Evolutionary conservation across 306 rosid genomes (phyloP).

Genomic region (Delonix regia): DNA sequence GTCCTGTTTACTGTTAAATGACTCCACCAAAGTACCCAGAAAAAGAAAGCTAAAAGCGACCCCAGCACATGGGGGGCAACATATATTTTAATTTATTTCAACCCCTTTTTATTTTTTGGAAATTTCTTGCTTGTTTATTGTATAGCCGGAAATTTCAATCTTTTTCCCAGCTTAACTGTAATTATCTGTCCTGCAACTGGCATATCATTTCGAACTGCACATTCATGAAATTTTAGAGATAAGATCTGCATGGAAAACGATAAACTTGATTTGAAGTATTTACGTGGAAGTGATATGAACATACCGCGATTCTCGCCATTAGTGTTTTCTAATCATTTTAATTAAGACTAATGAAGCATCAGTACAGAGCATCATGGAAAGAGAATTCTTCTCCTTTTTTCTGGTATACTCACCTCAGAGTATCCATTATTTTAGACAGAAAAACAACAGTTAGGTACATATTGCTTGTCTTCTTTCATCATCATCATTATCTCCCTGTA

Average conservation of each 20-base stretch:
- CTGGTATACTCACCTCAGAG: background rate
- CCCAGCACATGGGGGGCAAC: conserved; percentile 64
- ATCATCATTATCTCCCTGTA: background rate
- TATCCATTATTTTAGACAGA: background rate
- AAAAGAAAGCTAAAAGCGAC: conserved; percentile 20
- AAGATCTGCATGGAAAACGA: conserved; percentile 61
- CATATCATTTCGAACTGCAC: conserved; percentile 31
- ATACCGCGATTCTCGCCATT: conserved; percentile 71
- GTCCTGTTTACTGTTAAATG: conserved; percentile 22
- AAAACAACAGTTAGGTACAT: background rate
- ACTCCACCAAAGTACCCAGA: conserved; percentile 24
- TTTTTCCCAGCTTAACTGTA: conserved; percentile 29
- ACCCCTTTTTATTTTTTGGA: background rate
- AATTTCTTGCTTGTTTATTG: background rate
- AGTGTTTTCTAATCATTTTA: conserved; percentile 52
- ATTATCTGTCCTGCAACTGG: conserved; percentile 30
- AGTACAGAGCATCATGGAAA: conserved; percentile 8
- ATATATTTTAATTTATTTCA: conserved; percentile 25
- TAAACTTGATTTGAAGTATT: conserved; percentile 44
- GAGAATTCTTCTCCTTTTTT: background rate
- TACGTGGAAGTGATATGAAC: conserved; percentile 31
- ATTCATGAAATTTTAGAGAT: conserved; percentile 37
- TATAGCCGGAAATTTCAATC: background rate
- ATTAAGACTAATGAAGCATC: conserved; percentile 9
- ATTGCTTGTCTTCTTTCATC: background rate